Percentiles rank a stretch among this genome's conserved stretches.
phyloP scores from a whole-genome alignment of 1,139 yeast species.

The Suhomyces chickasaworum region DNA sequence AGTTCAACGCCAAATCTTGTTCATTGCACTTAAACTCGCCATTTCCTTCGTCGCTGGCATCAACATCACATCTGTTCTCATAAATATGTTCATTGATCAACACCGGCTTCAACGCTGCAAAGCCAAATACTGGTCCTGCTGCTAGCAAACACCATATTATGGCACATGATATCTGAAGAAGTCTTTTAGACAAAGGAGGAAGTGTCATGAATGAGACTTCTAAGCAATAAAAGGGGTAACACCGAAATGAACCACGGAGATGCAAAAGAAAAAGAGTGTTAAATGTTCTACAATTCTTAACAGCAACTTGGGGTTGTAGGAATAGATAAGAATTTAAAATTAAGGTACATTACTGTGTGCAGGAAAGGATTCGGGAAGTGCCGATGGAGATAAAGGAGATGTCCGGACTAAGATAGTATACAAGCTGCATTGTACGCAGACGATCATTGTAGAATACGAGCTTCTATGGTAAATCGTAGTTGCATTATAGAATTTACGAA shows the following conservation, averaged over 20 bases:
- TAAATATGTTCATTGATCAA: conserved; percentile 79
- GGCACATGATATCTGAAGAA: conserved; percentile 64
- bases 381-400: background rate
- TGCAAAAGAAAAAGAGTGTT: background rate
- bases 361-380: background rate
- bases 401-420: background rate
- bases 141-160: conserved; percentile 84
- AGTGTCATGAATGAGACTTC: background rate
- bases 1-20: conserved; percentile 80
- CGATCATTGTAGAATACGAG: too few species aligned
- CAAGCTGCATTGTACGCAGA: too few species aligned
- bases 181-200: conserved; percentile 23
- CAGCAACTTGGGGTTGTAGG: background rate
- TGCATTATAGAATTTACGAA: too few species aligned
- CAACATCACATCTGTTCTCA: conserved; percentile 52
- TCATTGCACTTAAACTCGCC: conserved; percentile 51
- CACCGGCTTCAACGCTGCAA: conserved; percentile 89
- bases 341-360: background rate
- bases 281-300: background rate
- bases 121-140: conserved; percentile 93
- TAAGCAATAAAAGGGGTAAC: too few species aligned
- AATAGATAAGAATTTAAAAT: background rate
- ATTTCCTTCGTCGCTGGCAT: conserved; percentile 10
- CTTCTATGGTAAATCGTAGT: too few species aligned
- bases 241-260: background rate